A percentile compares a stretch with the other conserved stretches of the same genome.
Conservation (phyloP, 1,284 basidiomycete genomes). For the Stygiomarasmius scandens region DNA sequence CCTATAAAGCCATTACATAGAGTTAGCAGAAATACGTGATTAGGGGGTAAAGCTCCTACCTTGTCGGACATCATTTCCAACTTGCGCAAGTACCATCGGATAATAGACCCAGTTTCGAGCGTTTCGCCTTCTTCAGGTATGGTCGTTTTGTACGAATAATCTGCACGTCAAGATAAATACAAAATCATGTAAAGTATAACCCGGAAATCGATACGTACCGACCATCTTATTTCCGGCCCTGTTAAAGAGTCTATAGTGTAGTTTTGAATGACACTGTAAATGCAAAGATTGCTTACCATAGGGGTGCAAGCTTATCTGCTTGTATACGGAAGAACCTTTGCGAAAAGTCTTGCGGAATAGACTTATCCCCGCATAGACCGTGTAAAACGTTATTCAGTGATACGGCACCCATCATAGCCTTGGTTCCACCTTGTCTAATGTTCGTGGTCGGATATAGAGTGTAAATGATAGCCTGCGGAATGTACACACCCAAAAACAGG, state of each 20-base stretch:
- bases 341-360: slow-evolving; percentile 14
- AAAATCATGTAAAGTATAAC: not conserved
- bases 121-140: slow-evolving; percentile 19
- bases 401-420: slow-evolving; percentile 21
- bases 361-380: not conserved
- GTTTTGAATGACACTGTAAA: not conserved
- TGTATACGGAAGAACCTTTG: slow-evolving; percentile 20
- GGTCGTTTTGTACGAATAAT: slow-evolving; percentile 19
- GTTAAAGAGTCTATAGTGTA: not conserved
- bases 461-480: not conserved
- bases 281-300: slow-evolving; percentile 18
- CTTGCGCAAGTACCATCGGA: slow-evolving; percentile 19
- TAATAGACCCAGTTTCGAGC: slow-evolving; percentile 7
- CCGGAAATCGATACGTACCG: not conserved
- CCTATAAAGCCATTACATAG: not conserved
- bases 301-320: slow-evolving; percentile 17
- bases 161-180: not conserved
- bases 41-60: not conserved
- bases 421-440: slow-evolving; percentile 22
- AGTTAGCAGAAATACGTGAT: too few species aligned
- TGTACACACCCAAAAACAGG: slow-evolving; percentile 20
- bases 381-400: slow-evolving; percentile 18
- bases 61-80: slow-evolving; percentile 1
- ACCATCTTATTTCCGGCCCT: slow-evolving; percentile 1
- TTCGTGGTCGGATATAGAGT: not conserved